phyloP scores from a whole-genome alignment of 176 grass and related monocot species.

The Oryza glaberrima region DNA sequence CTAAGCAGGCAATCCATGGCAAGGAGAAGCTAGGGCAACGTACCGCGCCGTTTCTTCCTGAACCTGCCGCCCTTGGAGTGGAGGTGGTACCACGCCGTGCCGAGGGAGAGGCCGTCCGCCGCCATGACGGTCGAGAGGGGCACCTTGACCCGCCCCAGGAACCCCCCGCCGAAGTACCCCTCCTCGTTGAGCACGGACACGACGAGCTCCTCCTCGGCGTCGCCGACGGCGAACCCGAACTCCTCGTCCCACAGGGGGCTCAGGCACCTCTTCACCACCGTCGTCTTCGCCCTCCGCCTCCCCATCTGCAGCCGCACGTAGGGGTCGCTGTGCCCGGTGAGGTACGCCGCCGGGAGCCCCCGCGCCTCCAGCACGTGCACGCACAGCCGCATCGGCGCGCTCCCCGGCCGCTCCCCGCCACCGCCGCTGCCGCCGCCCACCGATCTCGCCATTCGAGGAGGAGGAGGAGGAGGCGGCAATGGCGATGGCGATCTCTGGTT shows the following conservation, averaged over 20 bases:
- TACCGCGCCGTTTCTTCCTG: slow-evolving; percentile 76
- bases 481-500: slow-evolving; percentile 15
- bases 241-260: slow-evolving; percentile 88
- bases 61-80: slow-evolving; percentile 72
- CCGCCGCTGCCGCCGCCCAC: slow-evolving; percentile 18
- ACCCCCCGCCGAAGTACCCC: slow-evolving; percentile 54
- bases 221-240: slow-evolving; percentile 73
- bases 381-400: slow-evolving; percentile 74
- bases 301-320: slow-evolving; percentile 86
- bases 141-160: slow-evolving; percentile 72
- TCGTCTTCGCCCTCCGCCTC: slow-evolving; percentile 57
- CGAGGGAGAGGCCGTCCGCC: slow-evolving; percentile 63
- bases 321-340: slow-evolving; percentile 71
- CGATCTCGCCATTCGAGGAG: background rate
- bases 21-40: background rate
- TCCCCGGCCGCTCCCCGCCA: slow-evolving; percentile 2
- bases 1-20: background rate
- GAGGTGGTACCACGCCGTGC: slow-evolving; percentile 77
- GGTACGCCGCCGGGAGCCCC: slow-evolving; percentile 57
- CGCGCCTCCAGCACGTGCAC: slow-evolving; percentile 90
- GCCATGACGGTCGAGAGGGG: slow-evolving; percentile 61
- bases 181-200: slow-evolving; percentile 81
- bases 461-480: slow-evolving; percentile 3
- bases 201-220: slow-evolving; percentile 70
- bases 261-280: slow-evolving; percentile 69